A percentile compares a stretch with the other conserved stretches of the same genome.
Evolutionary conservation across 192 early-diverging fungal genomes (phyloP).

Genomic region (Umbelopsis sp.): DNA sequence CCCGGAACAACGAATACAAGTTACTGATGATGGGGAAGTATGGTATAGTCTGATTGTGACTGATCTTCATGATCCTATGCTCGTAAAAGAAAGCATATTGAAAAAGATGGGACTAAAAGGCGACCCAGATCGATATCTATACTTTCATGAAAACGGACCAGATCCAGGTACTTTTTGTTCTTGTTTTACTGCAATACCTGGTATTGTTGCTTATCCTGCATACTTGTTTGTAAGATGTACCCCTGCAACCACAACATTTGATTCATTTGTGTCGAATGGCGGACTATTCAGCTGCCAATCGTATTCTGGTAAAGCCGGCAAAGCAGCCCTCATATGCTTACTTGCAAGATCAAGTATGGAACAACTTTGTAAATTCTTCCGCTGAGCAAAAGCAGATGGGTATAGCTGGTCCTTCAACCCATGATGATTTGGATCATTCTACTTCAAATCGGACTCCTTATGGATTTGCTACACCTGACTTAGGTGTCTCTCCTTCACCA

Average conservation of each 20-base stretch:
- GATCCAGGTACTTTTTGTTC: constrained; percentile 33
- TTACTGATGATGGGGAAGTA: constrained; percentile 37
- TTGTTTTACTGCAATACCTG: not conserved
- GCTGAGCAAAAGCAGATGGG: not conserved
- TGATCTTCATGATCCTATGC: constrained; percentile 21
- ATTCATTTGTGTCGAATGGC: constrained; percentile 36
- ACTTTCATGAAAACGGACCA: constrained; percentile 39
- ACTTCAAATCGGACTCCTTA: not conserved
- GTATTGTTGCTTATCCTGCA: not conserved
- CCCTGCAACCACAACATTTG: constrained; percentile 27
- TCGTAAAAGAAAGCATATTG: constrained; percentile 29
- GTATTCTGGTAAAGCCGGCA: constrained; percentile 33
- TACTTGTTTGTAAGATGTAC: constrained; percentile 20
- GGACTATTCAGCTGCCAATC: constrained; percentile 30
- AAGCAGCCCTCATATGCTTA: constrained; percentile 7
- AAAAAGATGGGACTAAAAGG: constrained; percentile 28
- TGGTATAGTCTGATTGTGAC: constrained; percentile 41
- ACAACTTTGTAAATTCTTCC: not conserved
- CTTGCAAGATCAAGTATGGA: constrained; percentile 15
- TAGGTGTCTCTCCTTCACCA: constrained; percentile 35
- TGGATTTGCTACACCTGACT: constrained; percentile 33
- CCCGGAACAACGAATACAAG: constrained; percentile 32
- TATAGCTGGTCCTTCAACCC: constrained; percentile 2
- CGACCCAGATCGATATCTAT: constrained; percentile 33
- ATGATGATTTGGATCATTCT: not conserved